These are phyloP conservation scores for Penicillium corylophilum DNA, from an alignment of 2,329 filamentous ascomycete species.

Conservation along the genomic window DNA sequence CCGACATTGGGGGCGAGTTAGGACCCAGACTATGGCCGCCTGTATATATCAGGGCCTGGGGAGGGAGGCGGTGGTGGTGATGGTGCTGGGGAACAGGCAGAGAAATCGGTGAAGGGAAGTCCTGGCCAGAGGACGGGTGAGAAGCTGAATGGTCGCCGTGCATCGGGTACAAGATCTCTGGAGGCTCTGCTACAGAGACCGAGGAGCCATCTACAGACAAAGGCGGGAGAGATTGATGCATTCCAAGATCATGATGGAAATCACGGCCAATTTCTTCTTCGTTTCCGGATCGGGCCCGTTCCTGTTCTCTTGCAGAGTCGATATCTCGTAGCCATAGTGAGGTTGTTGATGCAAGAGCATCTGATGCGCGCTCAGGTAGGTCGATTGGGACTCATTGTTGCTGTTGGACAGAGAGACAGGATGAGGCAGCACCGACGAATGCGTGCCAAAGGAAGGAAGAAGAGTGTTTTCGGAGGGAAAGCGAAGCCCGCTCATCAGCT, in stretches of 20 bases:
- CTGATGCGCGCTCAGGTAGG: conserved; percentile 34
- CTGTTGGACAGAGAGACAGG: conserved; percentile 30
- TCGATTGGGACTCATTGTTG: conserved; percentile 33
- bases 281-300: conserved; percentile 35
- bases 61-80: conserved; percentile 78
- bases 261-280: conserved; percentile 25
- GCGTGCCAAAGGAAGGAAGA: conserved; percentile 39
- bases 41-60: conserved; percentile 66
- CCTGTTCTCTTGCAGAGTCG: conserved; percentile 31
- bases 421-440: conserved; percentile 38
- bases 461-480: conserved; percentile 35
- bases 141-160: conserved; percentile 32
- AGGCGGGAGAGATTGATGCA: conserved; percentile 32
- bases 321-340: conserved; percentile 38
- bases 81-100: conserved; percentile 59
- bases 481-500: conserved; percentile 32
- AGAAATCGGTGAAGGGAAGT: conserved; percentile 41
- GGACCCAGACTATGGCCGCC: conserved; percentile 61
- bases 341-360: conserved; percentile 37
- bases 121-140: conserved; percentile 29
- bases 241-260: conserved; percentile 26
- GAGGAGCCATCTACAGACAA: conserved; percentile 33
- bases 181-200: conserved; percentile 31
- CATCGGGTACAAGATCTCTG: conserved; percentile 37
- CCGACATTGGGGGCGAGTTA: conserved; percentile 45